Evolutionary conservation across 495 filamentous ascomycete species (phyloP).

Genomic region (Podospora anserina): DNA sequence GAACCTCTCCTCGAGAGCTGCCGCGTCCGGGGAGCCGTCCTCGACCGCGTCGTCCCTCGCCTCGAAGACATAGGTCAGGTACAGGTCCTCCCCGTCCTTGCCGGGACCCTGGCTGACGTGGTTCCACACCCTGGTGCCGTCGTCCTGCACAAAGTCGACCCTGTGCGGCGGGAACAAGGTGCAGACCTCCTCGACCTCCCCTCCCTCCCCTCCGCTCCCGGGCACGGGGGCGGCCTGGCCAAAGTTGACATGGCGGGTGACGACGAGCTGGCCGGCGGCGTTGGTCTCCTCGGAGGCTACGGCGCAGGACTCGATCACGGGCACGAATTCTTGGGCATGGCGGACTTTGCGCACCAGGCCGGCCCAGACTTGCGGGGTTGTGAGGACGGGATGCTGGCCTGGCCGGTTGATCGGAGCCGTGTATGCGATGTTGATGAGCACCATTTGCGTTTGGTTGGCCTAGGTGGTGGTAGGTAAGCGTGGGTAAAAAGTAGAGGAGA

Average conservation of each 20-base stretch:
- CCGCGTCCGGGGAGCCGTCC: slow-evolving; percentile 17
- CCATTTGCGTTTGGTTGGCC: slow-evolving; percentile 24
- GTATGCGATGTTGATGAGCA: slow-evolving; percentile 41
- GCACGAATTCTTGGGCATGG: slow-evolving; percentile 40
- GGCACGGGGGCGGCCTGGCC: slow-evolving; percentile 16
- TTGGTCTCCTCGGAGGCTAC: slow-evolving; percentile 26
- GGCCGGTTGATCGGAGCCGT: slow-evolving; percentile 42
- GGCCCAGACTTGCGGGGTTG: slow-evolving; percentile 39
- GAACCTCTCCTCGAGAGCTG: slow-evolving; percentile 27
- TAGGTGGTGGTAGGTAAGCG: too few relatives aligned
- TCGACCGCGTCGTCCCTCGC: slow-evolving; percentile 34
- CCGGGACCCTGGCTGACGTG: slow-evolving; percentile 28
- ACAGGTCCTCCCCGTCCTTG: slow-evolving; percentile 29
- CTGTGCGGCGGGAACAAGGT: slow-evolving; percentile 32
- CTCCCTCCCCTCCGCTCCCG: slow-evolving; percentile 10
- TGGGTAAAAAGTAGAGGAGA: too few relatives aligned
- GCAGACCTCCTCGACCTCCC: slow-evolving; percentile 29
- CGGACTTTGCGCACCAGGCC: slow-evolving; percentile 42
- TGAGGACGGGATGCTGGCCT: slow-evolving; percentile 30
- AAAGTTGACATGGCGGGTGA: slow-evolving; percentile 36
- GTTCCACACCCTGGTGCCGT: slow-evolving; percentile 39
- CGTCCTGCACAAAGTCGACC: slow-evolving; percentile 38
- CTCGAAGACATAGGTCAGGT: slow-evolving; percentile 43
- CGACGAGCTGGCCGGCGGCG: slow-evolving; percentile 20
- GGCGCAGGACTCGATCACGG: slow-evolving; percentile 36